Evolutionary conservation across 129 eudicot species (phyloP), one percentile per base, ranked within the genome.

Genomic region (Tanacetum coccineum): DNA sequence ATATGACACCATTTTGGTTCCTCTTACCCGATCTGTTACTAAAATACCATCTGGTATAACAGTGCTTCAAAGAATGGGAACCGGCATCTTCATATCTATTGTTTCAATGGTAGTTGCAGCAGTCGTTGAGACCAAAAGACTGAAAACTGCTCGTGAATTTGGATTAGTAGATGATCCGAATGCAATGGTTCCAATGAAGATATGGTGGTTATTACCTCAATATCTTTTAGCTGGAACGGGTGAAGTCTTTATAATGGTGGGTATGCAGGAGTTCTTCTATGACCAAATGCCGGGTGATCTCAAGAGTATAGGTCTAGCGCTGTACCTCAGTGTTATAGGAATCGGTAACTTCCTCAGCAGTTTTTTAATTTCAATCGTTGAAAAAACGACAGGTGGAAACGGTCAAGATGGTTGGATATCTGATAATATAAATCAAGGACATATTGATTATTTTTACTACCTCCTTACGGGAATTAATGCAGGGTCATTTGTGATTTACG

Each of bases 121-220:
- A 36, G 28, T 79, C 1, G 70, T 84, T 13, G 95, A 84, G 77
- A 70, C 25, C 11, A 81, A 79, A 66, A 75, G 95, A 49, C 85
- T 87, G 46, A 12, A 70, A 46, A 76, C 42, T 15, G 95, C 86
- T 58, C 49, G 13, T 2, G 68, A 62, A 10, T 56, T 80, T 36
- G 40, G 40, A 36, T 36, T 36, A 36, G 40, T 57, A 12, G 85
- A 81, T 66, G 28, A 18, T 6, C 81, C 87, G 1, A 73, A 54
- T 3, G 81, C 40, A 36, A 36, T 6, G 40, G 40, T 36, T 36
- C 40, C 66, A 26, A 64, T 50, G 70, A 48, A 48, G 70, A 66
- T 66, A n/a, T 83, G 87, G 85, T 83, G 95, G 90, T 67, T 87
- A 67, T 51, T 79, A 18, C 95, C 90, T 30, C 95, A 84, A 45